These are phyloP conservation scores for Debaryomyces hansenii DNA, from an alignment of 805 yeast species.

Conservation along the genomic window DNA sequence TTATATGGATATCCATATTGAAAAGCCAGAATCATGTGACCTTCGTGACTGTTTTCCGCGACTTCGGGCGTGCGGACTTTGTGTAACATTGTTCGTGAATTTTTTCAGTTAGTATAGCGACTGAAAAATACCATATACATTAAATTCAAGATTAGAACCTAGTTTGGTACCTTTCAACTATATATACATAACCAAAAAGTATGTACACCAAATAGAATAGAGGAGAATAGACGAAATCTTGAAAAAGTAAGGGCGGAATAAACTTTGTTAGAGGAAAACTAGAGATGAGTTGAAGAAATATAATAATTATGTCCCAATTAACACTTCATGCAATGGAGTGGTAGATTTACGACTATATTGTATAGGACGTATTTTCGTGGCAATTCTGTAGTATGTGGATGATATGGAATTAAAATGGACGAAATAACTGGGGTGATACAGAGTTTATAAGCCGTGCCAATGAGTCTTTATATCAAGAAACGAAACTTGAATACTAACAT, in stretches of 20 bases:
- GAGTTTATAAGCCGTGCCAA: no score
- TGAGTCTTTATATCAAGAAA: no score
- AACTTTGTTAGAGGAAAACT: background rate
- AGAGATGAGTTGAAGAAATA: background rate
- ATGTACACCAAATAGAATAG: background rate
- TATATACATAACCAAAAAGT: constrained; percentile 6
- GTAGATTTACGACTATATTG: no score
- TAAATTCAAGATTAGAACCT: background rate
- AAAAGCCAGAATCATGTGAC: constrained; percentile 9
- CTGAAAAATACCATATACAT: background rate
- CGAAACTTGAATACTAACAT: constrained; percentile 5
- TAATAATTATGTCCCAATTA: no score
- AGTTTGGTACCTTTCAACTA: background rate
- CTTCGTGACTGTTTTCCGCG: constrained; percentile 11
- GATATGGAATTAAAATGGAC: background rate
- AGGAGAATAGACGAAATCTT: background rate
- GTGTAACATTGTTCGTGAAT: background rate
- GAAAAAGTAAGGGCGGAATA: background rate
- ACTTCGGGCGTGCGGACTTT: background rate
- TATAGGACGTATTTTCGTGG: no score
- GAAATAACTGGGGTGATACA: background rate
- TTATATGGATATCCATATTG: no score
- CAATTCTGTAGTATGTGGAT: no score
- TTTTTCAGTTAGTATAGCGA: background rate
- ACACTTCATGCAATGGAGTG: no score